phyloP scores from a whole-genome alignment of 768 basidiomycete genomes.

The Crassisporium funariophilum region DNA sequence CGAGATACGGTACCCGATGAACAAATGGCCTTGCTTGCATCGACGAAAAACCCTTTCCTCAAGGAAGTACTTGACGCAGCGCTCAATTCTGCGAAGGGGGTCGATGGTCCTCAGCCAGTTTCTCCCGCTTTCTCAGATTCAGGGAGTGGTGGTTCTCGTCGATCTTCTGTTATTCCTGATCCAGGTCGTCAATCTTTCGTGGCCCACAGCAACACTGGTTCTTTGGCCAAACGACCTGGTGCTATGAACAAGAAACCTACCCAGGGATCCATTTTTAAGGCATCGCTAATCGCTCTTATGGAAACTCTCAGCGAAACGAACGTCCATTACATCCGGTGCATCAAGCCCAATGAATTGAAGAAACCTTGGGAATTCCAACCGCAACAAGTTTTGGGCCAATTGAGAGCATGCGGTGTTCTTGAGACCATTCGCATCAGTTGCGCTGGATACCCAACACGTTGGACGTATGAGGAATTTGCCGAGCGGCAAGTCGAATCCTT shows the following conservation, averaged over 20 bases:
- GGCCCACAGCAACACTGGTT: constrained; percentile 39
- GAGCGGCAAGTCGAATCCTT: constrained; percentile 67
- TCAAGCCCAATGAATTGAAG: constrained; percentile 98
- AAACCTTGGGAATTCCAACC: constrained; percentile 96
- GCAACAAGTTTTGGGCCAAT: constrained; percentile 91
- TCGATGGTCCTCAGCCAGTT: constrained; percentile 68
- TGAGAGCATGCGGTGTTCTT: constrained; percentile 97
- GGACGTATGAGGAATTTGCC: constrained; percentile 98
- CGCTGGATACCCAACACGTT: constrained; percentile 96
- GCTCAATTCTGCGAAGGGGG: constrained; percentile 66
- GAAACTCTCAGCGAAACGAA: constrained; percentile 97
- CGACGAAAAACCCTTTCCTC: constrained; percentile 89
- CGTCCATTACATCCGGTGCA: constrained; percentile 98
- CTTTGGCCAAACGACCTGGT: constrained; percentile 62
- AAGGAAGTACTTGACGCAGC: constrained; percentile 94
- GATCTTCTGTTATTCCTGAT: constrained; percentile 85
- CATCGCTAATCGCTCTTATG: constrained; percentile 91
- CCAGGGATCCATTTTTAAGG: constrained; percentile 97
- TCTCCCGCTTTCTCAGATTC: constrained; percentile 82
- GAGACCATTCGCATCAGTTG: constrained; percentile 99
- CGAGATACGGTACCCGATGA: constrained; percentile 98
- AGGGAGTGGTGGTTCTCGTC: constrained; percentile 74
- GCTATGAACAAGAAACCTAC: constrained; percentile 88
- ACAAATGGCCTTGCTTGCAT: constrained; percentile 85
- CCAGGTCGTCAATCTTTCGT: constrained; percentile 79